Percentiles rank a stretch among this genome's conserved stretches.
phyloP scores from a whole-genome alignment of 495 filamentous ascomycete genomes.

The Bryoglossum gracile region DNA sequence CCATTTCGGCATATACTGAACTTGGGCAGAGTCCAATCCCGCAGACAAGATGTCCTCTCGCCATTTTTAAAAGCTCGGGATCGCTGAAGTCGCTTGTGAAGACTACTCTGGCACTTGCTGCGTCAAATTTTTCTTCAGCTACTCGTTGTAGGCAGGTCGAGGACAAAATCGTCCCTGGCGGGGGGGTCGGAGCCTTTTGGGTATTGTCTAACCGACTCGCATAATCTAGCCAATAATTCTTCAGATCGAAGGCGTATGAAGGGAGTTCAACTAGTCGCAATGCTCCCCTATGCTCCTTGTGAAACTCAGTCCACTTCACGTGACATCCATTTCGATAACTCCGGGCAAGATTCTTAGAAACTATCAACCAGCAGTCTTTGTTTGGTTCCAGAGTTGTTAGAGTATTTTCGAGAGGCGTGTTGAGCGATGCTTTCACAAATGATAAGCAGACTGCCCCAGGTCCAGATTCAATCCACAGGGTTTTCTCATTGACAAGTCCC shows the following conservation, averaged over 20 bases:
- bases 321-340: conserved; percentile 59
- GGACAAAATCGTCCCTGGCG: background rate
- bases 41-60: conserved; percentile 27
- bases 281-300: conserved; percentile 55
- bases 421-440: conserved; percentile 60
- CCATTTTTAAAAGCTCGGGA: conserved; percentile 55
- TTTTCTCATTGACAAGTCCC: conserved; percentile 43
- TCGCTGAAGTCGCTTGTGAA: conserved; percentile 50
- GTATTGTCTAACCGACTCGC: too few relatives aligned
- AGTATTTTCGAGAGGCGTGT: conserved; percentile 18
- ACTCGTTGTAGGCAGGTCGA: background rate
- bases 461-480: conserved; percentile 59
- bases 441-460: conserved; percentile 59
- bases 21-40: background rate
- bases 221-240: conserved; percentile 68
- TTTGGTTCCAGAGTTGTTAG: conserved; percentile 40
- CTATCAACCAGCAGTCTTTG: conserved; percentile 55
- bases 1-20: background rate
- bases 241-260: conserved; percentile 66
- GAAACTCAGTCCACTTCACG: conserved; percentile 69
- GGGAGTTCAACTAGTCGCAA: conserved; percentile 61
- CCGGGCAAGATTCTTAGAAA: conserved; percentile 49
- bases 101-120: conserved; percentile 71
- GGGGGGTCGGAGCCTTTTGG: background rate
- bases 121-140: conserved; percentile 43